Percentiles rank a stretch among this genome's conserved stretches.
Evolutionary conservation across 768 basidiomycete genomes (phyloP).

Genomic region (Russula olivacea): DNA sequence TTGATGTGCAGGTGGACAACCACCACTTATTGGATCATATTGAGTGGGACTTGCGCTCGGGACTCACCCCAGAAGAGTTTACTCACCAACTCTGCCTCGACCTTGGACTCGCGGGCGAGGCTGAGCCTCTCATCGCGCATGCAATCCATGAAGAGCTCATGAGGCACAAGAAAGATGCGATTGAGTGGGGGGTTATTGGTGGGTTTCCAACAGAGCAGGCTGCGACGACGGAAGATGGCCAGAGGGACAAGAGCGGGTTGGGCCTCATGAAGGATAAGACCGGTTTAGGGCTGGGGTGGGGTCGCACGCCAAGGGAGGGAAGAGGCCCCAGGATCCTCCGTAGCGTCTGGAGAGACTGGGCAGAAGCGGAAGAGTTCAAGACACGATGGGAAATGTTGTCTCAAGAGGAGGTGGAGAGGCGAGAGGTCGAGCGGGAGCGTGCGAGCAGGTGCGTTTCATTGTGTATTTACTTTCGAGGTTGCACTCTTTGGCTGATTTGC

Average conservation of each 20-base stretch:
- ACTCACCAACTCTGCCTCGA: slow-evolving; percentile 74
- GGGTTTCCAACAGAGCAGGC: slow-evolving; percentile 40
- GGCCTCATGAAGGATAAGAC: slow-evolving; percentile 74
- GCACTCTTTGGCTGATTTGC: slow-evolving; percentile 1
- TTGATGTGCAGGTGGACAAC: slow-evolving; percentile 94
- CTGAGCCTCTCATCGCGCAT: slow-evolving; percentile 82
- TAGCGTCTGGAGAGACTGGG: slow-evolving; percentile 95
- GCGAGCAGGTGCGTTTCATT: slow-evolving; percentile 56
- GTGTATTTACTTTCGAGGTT: background rate
- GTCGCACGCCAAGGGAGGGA: slow-evolving; percentile 69
- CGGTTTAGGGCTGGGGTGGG: slow-evolving; percentile 71
- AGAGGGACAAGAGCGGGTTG: slow-evolving; percentile 46
- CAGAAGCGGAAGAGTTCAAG: slow-evolving; percentile 82
- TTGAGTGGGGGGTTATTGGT: slow-evolving; percentile 88
- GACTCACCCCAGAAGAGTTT: slow-evolving; percentile 84
- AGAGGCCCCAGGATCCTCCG: slow-evolving; percentile 74
- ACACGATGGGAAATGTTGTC: slow-evolving; percentile 84
- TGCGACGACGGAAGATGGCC: slow-evolving; percentile 30
- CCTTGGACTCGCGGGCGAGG: slow-evolving; percentile 83
- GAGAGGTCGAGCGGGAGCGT: slow-evolving; percentile 83
- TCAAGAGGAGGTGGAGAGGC: slow-evolving; percentile 85
- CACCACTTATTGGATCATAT: slow-evolving; percentile 92
- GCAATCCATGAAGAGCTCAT: slow-evolving; percentile 94
- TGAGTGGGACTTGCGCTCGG: slow-evolving; percentile 97
- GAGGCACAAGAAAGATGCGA: slow-evolving; percentile 90